A percentile compares a stretch with the other conserved stretches of the same genome.
Evolutionary conservation across 345 rosid species (phyloP).

Genomic region (Euphorbia pulcherrima): DNA sequence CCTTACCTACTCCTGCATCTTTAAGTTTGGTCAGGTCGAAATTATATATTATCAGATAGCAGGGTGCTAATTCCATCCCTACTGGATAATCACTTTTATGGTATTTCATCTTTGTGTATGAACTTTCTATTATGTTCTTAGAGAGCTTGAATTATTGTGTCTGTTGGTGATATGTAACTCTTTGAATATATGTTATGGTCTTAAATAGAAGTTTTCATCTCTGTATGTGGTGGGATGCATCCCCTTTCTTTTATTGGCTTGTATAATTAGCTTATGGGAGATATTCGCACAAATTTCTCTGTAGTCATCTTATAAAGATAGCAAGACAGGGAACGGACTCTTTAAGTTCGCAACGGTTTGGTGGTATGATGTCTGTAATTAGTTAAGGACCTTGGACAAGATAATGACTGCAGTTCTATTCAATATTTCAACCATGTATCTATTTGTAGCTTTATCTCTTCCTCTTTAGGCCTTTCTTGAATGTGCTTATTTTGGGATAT

Average conservation of each 20-base stretch:
- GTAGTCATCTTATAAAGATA: neutral
- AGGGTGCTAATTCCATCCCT: neutral
- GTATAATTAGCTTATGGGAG: neutral
- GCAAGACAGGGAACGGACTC: neutral
- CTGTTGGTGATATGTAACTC: neutral
- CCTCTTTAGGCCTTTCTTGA: neutral
- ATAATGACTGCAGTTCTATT: neutral
- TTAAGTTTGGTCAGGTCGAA: neutral
- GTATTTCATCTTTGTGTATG: neutral
- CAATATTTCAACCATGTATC: neutral
- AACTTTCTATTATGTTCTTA: neutral
- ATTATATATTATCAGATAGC: neutral
- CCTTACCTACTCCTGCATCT: neutral
- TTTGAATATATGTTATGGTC: neutral
- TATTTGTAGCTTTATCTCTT: neutral
- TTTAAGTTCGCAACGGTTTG: neutral
- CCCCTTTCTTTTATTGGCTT: neutral
- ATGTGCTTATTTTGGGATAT: slow-evolving; percentile 6
- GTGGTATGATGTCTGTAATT: neutral
- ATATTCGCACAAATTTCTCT: neutral
- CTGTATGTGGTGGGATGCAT: neutral
- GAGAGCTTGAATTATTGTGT: neutral
- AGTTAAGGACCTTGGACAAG: neutral
- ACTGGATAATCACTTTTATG: slow-evolving; percentile 5
- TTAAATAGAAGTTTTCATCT: neutral